Percentiles rank a stretch among this genome's conserved stretches.
Conservation (phyloP, 148 eudicot genomes). For the Arctostaphylos glauca region DNA sequence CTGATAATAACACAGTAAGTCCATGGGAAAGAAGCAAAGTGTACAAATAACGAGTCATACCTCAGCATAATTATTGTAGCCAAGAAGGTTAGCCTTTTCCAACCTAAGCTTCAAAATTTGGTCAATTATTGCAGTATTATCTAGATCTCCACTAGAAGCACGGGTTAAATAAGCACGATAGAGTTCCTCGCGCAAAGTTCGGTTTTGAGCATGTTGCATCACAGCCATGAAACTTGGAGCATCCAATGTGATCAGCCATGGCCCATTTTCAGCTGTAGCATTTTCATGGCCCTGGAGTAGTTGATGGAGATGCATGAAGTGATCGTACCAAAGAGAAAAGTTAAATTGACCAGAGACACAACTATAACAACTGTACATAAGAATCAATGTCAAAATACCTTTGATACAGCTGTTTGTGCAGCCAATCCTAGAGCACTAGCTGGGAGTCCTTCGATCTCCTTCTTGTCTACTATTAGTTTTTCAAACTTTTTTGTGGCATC, state of each 20-base stretch:
- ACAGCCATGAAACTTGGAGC: slow-evolving; percentile 89
- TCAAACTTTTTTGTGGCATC: slow-evolving; percentile 98
- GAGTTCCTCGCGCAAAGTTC: slow-evolving; percentile 88
- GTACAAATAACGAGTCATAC: slow-evolving; percentile 32
- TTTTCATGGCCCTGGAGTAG: slow-evolving; percentile 82
- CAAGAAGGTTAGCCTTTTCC: slow-evolving; percentile 93
- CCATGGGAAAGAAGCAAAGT: slow-evolving; percentile 8
- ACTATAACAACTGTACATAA: neutral
- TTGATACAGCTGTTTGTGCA: slow-evolving; percentile 92
- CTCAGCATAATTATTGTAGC: slow-evolving; percentile 92
- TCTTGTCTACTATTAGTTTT: slow-evolving; percentile 75
- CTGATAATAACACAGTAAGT: slow-evolving; percentile 39
- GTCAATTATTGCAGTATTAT: slow-evolving; percentile 79
- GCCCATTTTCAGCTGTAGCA: slow-evolving; percentile 91
- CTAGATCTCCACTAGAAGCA: slow-evolving; percentile 92
- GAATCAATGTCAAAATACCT: slow-evolving; percentile 41
- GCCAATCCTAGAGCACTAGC: slow-evolving; percentile 87
- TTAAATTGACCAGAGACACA: slow-evolving; percentile 8
- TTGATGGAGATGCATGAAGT: slow-evolving; percentile 8
- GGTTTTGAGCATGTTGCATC: slow-evolving; percentile 88
- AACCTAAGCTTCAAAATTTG: slow-evolving; percentile 81
- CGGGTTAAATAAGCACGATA: slow-evolving; percentile 87
- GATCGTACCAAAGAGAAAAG: slow-evolving; percentile 11
- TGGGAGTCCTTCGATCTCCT: slow-evolving; percentile 91
- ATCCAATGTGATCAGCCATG: slow-evolving; percentile 94